Conservation (phyloP, 495 filamentous ascomycete genomes). For the Coniosporium apollinis region DNA sequence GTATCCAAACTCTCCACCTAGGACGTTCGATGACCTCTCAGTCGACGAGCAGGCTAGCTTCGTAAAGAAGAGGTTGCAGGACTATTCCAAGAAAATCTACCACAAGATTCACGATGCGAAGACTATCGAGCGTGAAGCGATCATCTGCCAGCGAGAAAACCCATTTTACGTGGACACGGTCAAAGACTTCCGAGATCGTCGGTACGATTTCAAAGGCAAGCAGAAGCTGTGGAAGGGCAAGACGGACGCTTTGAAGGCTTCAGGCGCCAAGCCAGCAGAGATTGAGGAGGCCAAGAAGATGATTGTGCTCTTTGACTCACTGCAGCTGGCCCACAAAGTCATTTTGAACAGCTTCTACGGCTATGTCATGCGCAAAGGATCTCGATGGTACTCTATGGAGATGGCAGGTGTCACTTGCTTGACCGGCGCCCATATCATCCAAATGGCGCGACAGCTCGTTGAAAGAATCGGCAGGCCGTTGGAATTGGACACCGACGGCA, state of each 20-base stretch:
- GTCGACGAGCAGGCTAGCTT: conserved; percentile 67
- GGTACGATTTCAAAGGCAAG: conserved; percentile 95
- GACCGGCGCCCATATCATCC: conserved; percentile 93
- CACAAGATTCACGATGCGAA: conserved; percentile 96
- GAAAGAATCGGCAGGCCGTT: conserved; percentile 86
- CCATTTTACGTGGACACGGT: conserved; percentile 98
- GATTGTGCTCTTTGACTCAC: conserved; percentile 88
- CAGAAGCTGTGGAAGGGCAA: conserved; percentile 98
- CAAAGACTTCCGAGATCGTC: conserved; percentile 81
- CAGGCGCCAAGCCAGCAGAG: conserved; percentile 59
- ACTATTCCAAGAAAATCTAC: conserved; percentile 97
- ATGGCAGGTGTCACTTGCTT: conserved; percentile 98
- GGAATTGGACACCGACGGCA: conserved; percentile 98
- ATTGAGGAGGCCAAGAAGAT: conserved; percentile 96
- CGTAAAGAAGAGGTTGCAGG: conserved; percentile 72
- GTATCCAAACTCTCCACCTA: conserved; percentile 46
- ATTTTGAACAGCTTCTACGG: conserved; percentile 99
- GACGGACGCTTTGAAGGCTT: conserved; percentile 64
- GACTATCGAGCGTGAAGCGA: conserved; percentile 85
- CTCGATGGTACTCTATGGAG: conserved; percentile 98
- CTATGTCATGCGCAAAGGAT: conserved; percentile 98
- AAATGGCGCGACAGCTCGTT: conserved; percentile 86
- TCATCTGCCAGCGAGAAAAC: conserved; percentile 97
- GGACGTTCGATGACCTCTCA: conserved; percentile 66
- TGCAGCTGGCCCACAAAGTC: conserved; percentile 96